Evolutionary conservation across 441 rosid genomes (phyloP).

Genomic region (Corymbia citriodora): DNA sequence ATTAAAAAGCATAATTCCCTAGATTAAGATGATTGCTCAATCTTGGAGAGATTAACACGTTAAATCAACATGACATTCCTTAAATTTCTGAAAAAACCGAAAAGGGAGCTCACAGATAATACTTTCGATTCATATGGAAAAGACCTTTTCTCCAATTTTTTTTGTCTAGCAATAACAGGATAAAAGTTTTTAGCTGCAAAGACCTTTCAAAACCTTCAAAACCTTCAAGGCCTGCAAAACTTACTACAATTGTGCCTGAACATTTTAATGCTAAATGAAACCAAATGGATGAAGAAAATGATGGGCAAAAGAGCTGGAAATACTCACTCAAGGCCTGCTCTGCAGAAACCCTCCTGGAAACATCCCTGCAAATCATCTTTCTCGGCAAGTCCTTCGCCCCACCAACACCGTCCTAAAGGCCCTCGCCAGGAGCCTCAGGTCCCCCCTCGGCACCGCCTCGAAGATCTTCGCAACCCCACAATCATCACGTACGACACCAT

Average conservation of each 20-base stretch:
- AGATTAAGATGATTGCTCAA: background rate
- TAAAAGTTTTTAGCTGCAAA: background rate
- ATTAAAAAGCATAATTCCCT: background rate
- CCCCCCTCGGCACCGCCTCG: constrained; percentile 58
- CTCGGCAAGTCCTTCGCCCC: constrained; percentile 60
- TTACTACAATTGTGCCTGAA: background rate
- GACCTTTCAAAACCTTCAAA: background rate
- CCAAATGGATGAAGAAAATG: background rate
- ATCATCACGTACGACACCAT: too few species aligned
- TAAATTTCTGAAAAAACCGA: accelerated
- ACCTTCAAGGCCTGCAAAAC: too few species aligned
- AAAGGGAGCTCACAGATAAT: background rate
- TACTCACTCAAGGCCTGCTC: constrained; percentile 61
- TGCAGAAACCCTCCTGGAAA: constrained; percentile 64
- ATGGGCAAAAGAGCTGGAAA: background rate
- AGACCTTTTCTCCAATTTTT: background rate
- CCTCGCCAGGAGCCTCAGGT: constrained; percentile 52
- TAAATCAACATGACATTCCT: background rate
- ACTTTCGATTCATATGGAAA: background rate
- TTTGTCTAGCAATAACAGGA: background rate
- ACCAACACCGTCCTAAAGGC: constrained; percentile 34
- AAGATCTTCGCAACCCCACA: constrained; percentile 31
- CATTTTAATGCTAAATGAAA: background rate
- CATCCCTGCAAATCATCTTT: constrained; percentile 61
- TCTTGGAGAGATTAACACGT: background rate